These are phyloP conservation scores for Vigna angularis DNA, from an alignment of 306 rosid species.

Conservation along the genomic window DNA sequence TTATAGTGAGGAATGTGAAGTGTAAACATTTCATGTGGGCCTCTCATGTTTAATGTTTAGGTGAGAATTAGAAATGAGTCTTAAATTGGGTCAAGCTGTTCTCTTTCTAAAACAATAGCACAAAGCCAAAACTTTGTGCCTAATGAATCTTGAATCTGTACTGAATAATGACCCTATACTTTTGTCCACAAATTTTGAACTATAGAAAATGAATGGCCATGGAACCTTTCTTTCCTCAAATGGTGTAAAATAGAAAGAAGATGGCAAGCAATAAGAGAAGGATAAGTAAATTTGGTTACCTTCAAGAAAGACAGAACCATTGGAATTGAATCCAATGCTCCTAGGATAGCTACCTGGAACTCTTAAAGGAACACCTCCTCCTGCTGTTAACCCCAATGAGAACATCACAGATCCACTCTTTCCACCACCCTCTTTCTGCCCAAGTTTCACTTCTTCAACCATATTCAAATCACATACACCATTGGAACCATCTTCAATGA, in stretches of 20 bases:
- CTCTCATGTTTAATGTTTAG: conserved; percentile 32
- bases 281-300: conserved; percentile 57
- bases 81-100: conserved; percentile 31
- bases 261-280: conserved; percentile 14
- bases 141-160: conserved; percentile 23
- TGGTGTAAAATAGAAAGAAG: conserved; percentile 14
- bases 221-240: neutral
- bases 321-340: conserved; percentile 90
- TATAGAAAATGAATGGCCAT: conserved; percentile 9
- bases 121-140: conserved; percentile 20
- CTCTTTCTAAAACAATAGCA: conserved; percentile 34
- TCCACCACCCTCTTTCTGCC: conserved; percentile 48
- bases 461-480: conserved; percentile 45
- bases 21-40: conserved; percentile 40
- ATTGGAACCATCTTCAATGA: conserved; percentile 57
- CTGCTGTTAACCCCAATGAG: conserved; percentile 76
- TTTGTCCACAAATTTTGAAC: neutral
- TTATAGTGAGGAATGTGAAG: neutral
- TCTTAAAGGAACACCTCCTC: conserved; percentile 60
- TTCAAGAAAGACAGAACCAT: conserved; percentile 83
- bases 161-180: neutral
- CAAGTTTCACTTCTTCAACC: conserved; percentile 59
- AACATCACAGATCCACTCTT: conserved; percentile 55
- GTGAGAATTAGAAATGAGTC: conserved; percentile 27
- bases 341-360: conserved; percentile 78